phyloP scores from a whole-genome alignment of 495 filamentous ascomycete species.

The Amniculicola lignicola region DNA sequence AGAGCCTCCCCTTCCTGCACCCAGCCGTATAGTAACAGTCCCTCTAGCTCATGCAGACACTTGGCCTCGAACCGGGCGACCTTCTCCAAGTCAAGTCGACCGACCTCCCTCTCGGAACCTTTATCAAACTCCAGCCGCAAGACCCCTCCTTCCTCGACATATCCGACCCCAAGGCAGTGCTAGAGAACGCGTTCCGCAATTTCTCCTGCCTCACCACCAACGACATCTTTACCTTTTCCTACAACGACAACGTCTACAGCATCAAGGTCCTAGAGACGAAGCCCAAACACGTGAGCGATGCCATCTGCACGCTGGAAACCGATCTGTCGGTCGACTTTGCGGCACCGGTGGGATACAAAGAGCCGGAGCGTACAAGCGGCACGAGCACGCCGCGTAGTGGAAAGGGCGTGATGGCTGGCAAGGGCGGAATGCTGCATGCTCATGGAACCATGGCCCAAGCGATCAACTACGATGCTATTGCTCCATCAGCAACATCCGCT shows the following conservation, averaged over 20 bases:
- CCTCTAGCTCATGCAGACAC: constrained; percentile 83
- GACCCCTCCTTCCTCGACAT: constrained; percentile 90
- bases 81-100: constrained; percentile 92
- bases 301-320: constrained; percentile 89
- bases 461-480: constrained; percentile 95
- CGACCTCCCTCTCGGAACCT: constrained; percentile 78
- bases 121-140: constrained; percentile 96
- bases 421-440: constrained; percentile 69
- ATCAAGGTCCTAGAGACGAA: constrained; percentile 92
- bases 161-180: constrained; percentile 93
- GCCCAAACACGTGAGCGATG: constrained; percentile 70
- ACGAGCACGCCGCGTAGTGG: constrained; percentile 68
- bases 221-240: constrained; percentile 90
- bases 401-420: constrained; percentile 48
- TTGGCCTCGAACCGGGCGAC: constrained; percentile 84
- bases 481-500: constrained; percentile 66
- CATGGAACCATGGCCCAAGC: constrained; percentile 94
- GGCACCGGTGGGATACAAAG: constrained; percentile 87
- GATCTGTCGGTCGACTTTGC: constrained; percentile 96
- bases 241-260: constrained; percentile 89
- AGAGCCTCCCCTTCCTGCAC: constrained; percentile 30
- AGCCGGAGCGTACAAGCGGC: constrained; percentile 59
- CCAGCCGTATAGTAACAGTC: constrained; percentile 10
- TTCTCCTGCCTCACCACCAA: constrained; percentile 89
- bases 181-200: constrained; percentile 92